Evolutionary conservation across 306 rosid genomes (phyloP).

Genomic region (Alnus rubra): DNA sequence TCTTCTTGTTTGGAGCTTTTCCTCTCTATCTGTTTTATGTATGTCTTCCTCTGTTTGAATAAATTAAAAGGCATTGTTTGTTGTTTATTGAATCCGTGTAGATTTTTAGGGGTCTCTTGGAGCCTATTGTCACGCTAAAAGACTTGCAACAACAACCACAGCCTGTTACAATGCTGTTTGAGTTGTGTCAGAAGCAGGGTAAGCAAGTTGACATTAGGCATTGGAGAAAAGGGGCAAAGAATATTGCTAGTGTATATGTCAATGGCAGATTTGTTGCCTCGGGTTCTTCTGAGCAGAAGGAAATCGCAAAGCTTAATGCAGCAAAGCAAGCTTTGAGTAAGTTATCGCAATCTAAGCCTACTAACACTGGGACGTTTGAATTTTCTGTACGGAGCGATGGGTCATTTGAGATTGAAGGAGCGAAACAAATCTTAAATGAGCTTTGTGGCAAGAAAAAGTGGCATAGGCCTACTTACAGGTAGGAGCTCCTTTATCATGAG

Average conservation of each 20-base stretch:
- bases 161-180: slow-evolving; percentile 58
- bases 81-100: slow-evolving; percentile 27
- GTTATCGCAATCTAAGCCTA: slow-evolving; percentile 27
- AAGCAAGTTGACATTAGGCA: slow-evolving; percentile 48
- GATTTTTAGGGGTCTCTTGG: slow-evolving; percentile 62
- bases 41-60: background rate
- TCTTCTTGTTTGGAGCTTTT: background rate
- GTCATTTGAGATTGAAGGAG: slow-evolving; percentile 47
- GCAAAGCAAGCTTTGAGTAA: slow-evolving; percentile 58
- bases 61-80: background rate
- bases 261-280: slow-evolving; percentile 56
- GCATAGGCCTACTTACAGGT: slow-evolving; percentile 63
- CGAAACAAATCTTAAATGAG: slow-evolving; percentile 58
- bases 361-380: background rate
- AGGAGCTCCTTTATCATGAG: slow-evolving; percentile 1
- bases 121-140: slow-evolving; percentile 61
- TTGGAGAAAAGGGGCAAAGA: slow-evolving; percentile 38
- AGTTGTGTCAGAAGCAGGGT: slow-evolving; percentile 69
- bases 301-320: slow-evolving; percentile 67
- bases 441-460: slow-evolving; percentile 58
- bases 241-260: slow-evolving; percentile 47
- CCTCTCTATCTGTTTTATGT: background rate
- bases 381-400: slow-evolving; percentile 26
- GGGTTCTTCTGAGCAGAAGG: slow-evolving; percentile 59
- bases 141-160: slow-evolving; percentile 60